These are phyloP conservation scores for Rhizopogon salebrosus DNA, from an alignment of 768 basidiomycete species.

Conservation along the genomic window DNA sequence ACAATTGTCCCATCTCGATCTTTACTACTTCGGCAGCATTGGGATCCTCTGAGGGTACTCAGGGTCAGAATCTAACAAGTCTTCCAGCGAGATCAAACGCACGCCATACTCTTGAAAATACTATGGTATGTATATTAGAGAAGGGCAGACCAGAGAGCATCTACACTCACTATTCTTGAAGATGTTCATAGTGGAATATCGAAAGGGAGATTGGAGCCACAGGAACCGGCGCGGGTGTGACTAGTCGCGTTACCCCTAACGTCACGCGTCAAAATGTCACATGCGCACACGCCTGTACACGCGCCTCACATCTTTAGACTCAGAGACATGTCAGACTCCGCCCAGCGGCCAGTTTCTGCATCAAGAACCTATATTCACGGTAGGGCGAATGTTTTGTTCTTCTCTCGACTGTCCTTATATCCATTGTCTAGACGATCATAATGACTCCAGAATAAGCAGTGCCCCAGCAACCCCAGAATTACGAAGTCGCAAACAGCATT, in stretches of 20 bases:
- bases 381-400: not conserved
- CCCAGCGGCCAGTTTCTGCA: not conserved
- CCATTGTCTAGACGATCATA: slow-evolving; percentile 5
- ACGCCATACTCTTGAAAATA: slow-evolving; percentile 95
- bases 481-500: slow-evolving; percentile 10
- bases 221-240: slow-evolving; percentile 14
- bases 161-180: slow-evolving; percentile 68
- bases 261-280: slow-evolving; percentile 18
- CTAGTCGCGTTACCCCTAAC: slow-evolving; percentile 19
- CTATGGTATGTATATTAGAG: slow-evolving; percentile 36
- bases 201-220: slow-evolving; percentile 9
- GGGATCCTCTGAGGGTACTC: slow-evolving; percentile 65
- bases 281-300: not conserved
- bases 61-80: slow-evolving; percentile 19
- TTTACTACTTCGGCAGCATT: slow-evolving; percentile 94
- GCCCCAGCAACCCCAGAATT: slow-evolving; percentile 9
- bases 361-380: not conserved
- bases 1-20: slow-evolving; percentile 87
- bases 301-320: too few relatives aligned
- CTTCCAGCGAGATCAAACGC: slow-evolving; percentile 32
- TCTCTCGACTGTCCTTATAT: not conserved
- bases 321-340: too few relatives aligned
- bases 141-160: slow-evolving; percentile 4
- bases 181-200: slow-evolving; percentile 63
- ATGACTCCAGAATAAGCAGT: not conserved